Evolutionary conservation across 2,329 filamentous ascomycete species (phyloP), one percentile per base, ranked within the genome.

Genomic region (Ophiocordyceps camponoti-saundersi): DNA sequence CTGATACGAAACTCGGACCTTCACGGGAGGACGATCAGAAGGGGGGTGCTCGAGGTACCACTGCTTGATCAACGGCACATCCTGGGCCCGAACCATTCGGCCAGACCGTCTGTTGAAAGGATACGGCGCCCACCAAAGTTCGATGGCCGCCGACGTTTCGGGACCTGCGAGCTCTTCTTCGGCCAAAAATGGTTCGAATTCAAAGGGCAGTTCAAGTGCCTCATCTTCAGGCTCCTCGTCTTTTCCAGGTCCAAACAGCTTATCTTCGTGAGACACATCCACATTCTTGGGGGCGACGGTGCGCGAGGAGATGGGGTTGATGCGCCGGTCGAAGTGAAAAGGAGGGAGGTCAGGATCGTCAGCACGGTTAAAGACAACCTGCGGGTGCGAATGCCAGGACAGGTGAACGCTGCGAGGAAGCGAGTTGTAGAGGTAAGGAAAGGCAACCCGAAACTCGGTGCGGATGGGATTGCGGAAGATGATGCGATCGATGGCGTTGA

Each of bases 401-500:
- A 95, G 71, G 61, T 90, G 85, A 29, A 98, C 92, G 58, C 92
- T 96, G 56, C 93, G 77, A 2, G 92, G 93, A 6, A 98, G 73
- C 18, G 90, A 95, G 62, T 98, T 98, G 69, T 98, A 98, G 6
- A 98, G 72, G 61, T 83, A 95, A 0, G 92, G 92, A 61, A 86
- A 96, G 1, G 88, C 88, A 42, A 98, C 92, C 43, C 90, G 80
- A 58, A 93, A 95, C 65, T 98, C 92, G 10, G 90, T 98, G 55
- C 90, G 80, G 53, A 96, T 93, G 1, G 90, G 89, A 44, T 85
- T 82, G 53, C 92, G 84, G 73, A 98, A 98, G 55, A 98, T 98
- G 65, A 98, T 98, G 55, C 93, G 86, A 59, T 98, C 92, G 56
- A 98, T 98, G 32, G 92, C 92, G 59, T 98, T 98, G 73, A 98